Conservation (phyloP, 2,329 filamentous ascomycete genomes). For the Pseudogymnoascus sp. region DNA sequence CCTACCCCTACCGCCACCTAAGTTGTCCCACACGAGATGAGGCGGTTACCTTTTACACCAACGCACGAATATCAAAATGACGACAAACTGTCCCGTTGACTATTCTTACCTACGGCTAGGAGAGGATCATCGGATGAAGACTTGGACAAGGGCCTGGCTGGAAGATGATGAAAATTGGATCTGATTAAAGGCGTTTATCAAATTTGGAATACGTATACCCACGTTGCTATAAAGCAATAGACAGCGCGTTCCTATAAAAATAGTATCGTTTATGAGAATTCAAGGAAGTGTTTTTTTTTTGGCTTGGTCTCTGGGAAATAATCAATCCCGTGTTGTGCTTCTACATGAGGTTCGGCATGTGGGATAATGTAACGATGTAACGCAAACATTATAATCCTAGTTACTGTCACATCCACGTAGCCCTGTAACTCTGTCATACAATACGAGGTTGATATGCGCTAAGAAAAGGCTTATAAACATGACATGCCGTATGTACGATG, state of each 20-base stretch:
- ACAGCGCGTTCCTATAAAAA: not conserved
- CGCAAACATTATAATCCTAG: not conserved
- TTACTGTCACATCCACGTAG: not conserved
- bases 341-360: not conserved
- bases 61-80: not conserved
- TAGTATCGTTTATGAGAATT: not conserved
- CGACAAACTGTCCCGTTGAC: not conserved
- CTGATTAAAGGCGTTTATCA: not conserved
- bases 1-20: not conserved
- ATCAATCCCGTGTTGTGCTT: not conserved
- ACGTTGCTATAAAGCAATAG: not conserved
- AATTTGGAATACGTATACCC: not conserved
- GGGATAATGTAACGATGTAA: not conserved
- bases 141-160: not conserved
- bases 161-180: not conserved
- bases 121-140: not conserved
- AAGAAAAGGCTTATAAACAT: conserved; percentile 6
- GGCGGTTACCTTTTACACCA: not conserved
- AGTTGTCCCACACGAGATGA: not conserved
- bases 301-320: not conserved
- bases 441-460: not conserved
- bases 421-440: not conserved
- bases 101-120: not conserved
- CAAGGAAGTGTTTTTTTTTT: not conserved
- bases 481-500: not conserved